phyloP scores from a whole-genome alignment of 1,284 basidiomycete genomes.

The Cronartium ribicola region DNA sequence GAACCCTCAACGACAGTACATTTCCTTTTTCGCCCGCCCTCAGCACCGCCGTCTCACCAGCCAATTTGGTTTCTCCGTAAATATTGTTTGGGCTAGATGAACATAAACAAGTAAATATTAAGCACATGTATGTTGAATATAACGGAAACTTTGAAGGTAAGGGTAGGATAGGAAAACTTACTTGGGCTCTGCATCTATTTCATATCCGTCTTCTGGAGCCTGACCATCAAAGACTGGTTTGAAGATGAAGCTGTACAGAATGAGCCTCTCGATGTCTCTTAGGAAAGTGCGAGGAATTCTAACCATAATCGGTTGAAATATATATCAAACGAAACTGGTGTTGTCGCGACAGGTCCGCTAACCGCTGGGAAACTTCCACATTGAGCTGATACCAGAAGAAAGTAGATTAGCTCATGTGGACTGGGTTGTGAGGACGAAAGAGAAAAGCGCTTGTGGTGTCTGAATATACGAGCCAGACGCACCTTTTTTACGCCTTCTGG shows the following conservation, averaged over 20 bases:
- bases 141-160: too few relatives aligned
- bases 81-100: constrained; percentile 55
- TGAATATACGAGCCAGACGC: not conserved
- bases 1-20: constrained; percentile 67
- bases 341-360: constrained; percentile 14
- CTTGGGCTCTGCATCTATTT: constrained; percentile 65
- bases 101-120: not conserved
- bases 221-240: constrained; percentile 68
- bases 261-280: too few relatives aligned
- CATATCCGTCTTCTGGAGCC: constrained; percentile 69
- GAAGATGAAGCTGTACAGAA: too few relatives aligned
- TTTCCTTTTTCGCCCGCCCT: constrained; percentile 56
- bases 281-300: constrained; percentile 5
- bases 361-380: constrained; percentile 42
- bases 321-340: constrained; percentile 57
- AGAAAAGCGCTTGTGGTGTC: too few relatives aligned
- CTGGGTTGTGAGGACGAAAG: constrained; percentile 60
- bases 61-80: constrained; percentile 71
- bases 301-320: constrained; percentile 64
- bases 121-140: not conserved
- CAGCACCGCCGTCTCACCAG: constrained; percentile 66
- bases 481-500: constrained; percentile 42
- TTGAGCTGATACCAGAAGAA: constrained; percentile 41
- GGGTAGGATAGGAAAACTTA: not conserved
- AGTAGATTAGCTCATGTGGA: constrained; percentile 59